phyloP scores from a whole-genome alignment of 768 basidiomycete species.

The Pleurotus pulmonarius region DNA sequence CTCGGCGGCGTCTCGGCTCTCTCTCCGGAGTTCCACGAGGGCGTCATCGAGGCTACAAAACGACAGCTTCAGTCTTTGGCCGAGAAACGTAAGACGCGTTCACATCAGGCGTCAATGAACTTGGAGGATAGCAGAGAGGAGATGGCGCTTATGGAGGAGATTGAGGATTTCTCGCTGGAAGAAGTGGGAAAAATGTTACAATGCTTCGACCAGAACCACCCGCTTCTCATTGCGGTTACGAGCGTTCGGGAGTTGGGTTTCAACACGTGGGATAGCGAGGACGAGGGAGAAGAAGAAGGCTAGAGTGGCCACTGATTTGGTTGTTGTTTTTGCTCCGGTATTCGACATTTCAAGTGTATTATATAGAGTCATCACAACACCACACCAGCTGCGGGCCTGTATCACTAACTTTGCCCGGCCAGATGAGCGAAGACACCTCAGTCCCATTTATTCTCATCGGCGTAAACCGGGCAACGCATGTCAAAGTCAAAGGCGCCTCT shows the following conservation, averaged over 20 bases:
- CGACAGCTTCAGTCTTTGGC: slow-evolving; percentile 67
- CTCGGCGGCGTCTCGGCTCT: slow-evolving; percentile 53
- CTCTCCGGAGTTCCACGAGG: slow-evolving; percentile 47
- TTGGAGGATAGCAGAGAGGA: slow-evolving; percentile 50
- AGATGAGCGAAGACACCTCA: too few relatives aligned
- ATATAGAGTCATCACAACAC: too few relatives aligned
- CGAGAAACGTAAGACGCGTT: slow-evolving; percentile 58
- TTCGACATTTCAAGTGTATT: too few relatives aligned
- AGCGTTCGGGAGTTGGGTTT: slow-evolving; percentile 71
- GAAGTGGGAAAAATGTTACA: slow-evolving; percentile 69
- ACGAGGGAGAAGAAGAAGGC: slow-evolving; percentile 31
- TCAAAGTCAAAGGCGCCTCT: too few relatives aligned
- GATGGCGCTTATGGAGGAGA: slow-evolving; percentile 69
- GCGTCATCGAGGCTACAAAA: slow-evolving; percentile 66
- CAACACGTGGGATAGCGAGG: slow-evolving; percentile 44
- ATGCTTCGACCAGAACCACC: slow-evolving; percentile 54
- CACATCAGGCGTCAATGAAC: slow-evolving; percentile 28
- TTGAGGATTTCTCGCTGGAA: slow-evolving; percentile 79
- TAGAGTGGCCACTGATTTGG: background rate
- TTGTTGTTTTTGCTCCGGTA: too few relatives aligned
- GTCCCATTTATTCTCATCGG: too few relatives aligned
- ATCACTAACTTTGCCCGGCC: too few relatives aligned
- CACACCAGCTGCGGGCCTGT: too few relatives aligned
- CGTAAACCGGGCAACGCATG: too few relatives aligned
- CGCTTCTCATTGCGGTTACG: slow-evolving; percentile 64